Evolutionary conservation across 164 flowering plant genomes (phyloP).

Genomic region (Piper longum): DNA sequence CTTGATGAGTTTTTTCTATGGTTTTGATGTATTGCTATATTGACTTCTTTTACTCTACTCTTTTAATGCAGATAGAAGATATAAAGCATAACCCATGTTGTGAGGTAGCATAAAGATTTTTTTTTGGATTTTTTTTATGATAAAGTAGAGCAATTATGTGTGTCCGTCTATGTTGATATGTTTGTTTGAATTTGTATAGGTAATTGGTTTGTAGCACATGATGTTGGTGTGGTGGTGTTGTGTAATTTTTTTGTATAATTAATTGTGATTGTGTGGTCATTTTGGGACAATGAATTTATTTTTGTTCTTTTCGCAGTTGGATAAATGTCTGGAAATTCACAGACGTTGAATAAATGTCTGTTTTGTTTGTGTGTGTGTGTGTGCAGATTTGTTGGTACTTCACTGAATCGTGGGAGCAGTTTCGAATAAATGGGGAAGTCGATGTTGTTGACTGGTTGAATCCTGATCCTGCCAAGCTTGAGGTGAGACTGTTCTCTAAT

Average conservation of each 20-base stretch:
- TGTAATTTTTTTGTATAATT: too few species aligned
- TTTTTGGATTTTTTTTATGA: neutral
- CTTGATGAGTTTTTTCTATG: neutral
- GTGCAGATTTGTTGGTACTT: constrained; percentile 90
- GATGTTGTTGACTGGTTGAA: constrained; percentile 56
- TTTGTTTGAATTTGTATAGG: too few species aligned
- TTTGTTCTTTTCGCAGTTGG: too few species aligned
- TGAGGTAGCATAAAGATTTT: constrained; percentile 44
- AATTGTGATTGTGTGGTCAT: neutral
- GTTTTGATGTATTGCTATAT: neutral
- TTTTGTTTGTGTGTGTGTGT: neutral
- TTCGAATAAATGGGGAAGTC: constrained; percentile 60
- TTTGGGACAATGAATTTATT: neutral
- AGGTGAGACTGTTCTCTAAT: constrained; percentile 28
- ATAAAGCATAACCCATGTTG: constrained; percentile 53
- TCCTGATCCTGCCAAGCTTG: constrained; percentile 47
- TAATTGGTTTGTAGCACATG: too few species aligned
- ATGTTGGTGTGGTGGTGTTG: too few species aligned
- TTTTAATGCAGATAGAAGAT: constrained; percentile 59
- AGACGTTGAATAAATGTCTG: too few species aligned
- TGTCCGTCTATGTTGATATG: neutral
- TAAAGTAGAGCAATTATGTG: too few species aligned
- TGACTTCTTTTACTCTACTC: neutral
- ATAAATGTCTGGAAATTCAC: neutral
- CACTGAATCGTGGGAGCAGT: constrained; percentile 95